phyloP scores from a whole-genome alignment of 768 basidiomycete genomes.

The Agaricus subrufescens region DNA sequence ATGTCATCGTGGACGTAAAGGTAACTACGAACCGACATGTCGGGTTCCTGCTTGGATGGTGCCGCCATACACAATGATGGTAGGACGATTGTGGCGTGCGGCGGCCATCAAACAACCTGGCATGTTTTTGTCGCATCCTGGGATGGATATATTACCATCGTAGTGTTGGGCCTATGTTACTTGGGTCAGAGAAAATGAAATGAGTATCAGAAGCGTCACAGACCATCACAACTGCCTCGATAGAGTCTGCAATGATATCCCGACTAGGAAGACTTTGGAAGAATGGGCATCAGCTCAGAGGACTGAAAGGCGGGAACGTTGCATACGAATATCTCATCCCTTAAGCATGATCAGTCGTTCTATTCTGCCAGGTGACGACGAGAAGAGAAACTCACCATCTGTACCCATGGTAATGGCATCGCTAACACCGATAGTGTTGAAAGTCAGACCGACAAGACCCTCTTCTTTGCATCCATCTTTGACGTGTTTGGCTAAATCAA shows the following conservation, averaged over 20 bases:
- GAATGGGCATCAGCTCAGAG: background rate
- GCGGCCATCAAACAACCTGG: conserved; percentile 87
- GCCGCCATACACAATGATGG: conserved; percentile 84
- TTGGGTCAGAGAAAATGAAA: background rate
- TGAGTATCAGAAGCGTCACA: conserved; percentile 21
- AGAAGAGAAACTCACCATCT: conserved; percentile 46
- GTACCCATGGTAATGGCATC: conserved; percentile 91
- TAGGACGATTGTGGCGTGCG: conserved; percentile 81
- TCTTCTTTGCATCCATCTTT: conserved; percentile 82
- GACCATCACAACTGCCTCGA: conserved; percentile 48
- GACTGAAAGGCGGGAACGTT: background rate
- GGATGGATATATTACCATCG: conserved; percentile 82
- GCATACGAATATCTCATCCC: conserved; percentile 87
- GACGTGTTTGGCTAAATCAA: conserved; percentile 73
- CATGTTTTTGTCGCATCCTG: conserved; percentile 94
- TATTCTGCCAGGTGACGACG: background rate
- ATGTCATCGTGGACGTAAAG: conserved; percentile 11
- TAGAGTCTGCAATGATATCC: conserved; percentile 86
- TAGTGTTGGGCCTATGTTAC: conserved; percentile 72
- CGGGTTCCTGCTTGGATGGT: conserved; percentile 76
- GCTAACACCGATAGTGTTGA: conserved; percentile 81
- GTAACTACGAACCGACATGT: conserved; percentile 45
- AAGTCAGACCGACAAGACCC: conserved; percentile 75
- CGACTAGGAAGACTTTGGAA: conserved; percentile 68
- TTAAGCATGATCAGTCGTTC: conserved; percentile 19